Percentiles rank a stretch among this genome's conserved stretches.
phyloP scores from a whole-genome alignment of 345 rosid species.

The Gossypium australe region DNA sequence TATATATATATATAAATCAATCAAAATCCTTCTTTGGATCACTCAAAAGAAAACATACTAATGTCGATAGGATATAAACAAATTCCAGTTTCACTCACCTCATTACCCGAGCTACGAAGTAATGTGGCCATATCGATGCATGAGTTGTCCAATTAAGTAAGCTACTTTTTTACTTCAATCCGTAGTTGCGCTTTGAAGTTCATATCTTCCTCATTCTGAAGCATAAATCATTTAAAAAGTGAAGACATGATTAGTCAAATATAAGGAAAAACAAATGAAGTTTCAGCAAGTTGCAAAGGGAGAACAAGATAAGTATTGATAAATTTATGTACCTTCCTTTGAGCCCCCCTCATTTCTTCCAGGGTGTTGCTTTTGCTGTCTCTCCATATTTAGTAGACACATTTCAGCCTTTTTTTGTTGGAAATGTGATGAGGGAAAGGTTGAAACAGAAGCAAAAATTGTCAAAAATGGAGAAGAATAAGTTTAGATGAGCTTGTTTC shows the following conservation, averaged over 20 bases:
- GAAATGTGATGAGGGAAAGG: too few relatives aligned
- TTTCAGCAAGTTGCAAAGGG: not conserved
- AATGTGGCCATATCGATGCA: constrained; percentile 66
- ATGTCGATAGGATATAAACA: not conserved
- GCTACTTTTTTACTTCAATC: constrained; percentile 53
- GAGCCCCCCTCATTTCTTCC: constrained; percentile 82
- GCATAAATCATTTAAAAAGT: constrained; percentile 5
- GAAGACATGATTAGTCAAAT: not conserved
- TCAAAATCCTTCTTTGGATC: not conserved
- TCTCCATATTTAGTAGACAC: constrained; percentile 71
- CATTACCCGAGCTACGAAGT: constrained; percentile 68
- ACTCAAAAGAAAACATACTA: not conserved
- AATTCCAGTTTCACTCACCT: constrained; percentile 39
- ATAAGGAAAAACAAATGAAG: not conserved
- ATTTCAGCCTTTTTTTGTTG: constrained; percentile 51
- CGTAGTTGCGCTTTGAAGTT: constrained; percentile 64
- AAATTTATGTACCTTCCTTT: constrained; percentile 57
- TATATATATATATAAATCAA: not conserved
- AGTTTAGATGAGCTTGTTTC: too few relatives aligned
- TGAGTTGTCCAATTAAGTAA: constrained; percentile 47
- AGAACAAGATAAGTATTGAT: not conserved
- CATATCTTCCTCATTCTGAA: constrained; percentile 75
- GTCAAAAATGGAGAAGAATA: too few relatives aligned
- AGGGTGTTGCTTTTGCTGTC: constrained; percentile 72
- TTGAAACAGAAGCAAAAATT: too few relatives aligned